phyloP scores from a whole-genome alignment of 805 yeast species.

The Ogataea ramenticola region DNA sequence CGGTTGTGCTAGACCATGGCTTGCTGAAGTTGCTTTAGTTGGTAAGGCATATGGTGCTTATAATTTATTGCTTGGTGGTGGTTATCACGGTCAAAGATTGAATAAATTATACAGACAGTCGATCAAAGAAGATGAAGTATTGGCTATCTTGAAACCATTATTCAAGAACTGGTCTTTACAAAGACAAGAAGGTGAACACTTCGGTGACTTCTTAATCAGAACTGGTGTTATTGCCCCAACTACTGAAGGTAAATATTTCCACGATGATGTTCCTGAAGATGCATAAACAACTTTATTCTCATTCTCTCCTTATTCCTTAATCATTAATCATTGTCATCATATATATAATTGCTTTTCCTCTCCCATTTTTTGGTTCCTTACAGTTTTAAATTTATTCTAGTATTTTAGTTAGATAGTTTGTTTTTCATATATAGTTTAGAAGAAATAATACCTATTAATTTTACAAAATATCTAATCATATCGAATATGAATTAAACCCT shows the following conservation, averaged over 20 bases:
- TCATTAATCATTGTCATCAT: no score
- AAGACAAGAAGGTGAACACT: slow-evolving; percentile 85
- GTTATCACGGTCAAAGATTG: slow-evolving; percentile 86
- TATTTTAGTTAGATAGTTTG: neutral
- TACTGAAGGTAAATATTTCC: slow-evolving; percentile 86
- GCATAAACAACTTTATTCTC: slow-evolving; percentile 26
- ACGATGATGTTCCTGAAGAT: slow-evolving; percentile 85
- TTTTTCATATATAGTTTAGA: neutral
- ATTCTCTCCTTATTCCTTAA: neutral
- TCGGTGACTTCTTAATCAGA: slow-evolving; percentile 89
- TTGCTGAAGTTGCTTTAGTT: slow-evolving; percentile 91
- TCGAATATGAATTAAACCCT: no score
- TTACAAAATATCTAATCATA: no score
- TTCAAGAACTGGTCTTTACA: slow-evolving; percentile 93
- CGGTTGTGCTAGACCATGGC: slow-evolving; percentile 98
- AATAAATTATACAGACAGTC: slow-evolving; percentile 86
- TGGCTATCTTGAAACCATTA: slow-evolving; percentile 70
- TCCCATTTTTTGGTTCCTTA: neutral
- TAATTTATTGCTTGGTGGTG: slow-evolving; percentile 93
- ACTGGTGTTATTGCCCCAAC: slow-evolving; percentile 85
- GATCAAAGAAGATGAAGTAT: slow-evolving; percentile 82
- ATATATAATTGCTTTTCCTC: neutral
- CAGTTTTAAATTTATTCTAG: neutral
- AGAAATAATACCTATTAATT: neutral
- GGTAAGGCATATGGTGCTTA: slow-evolving; percentile 94